Evolutionary conservation across 2,329 filamentous ascomycete genomes (phyloP).

Genomic region (Phyllosticta paracitricarpa): DNA sequence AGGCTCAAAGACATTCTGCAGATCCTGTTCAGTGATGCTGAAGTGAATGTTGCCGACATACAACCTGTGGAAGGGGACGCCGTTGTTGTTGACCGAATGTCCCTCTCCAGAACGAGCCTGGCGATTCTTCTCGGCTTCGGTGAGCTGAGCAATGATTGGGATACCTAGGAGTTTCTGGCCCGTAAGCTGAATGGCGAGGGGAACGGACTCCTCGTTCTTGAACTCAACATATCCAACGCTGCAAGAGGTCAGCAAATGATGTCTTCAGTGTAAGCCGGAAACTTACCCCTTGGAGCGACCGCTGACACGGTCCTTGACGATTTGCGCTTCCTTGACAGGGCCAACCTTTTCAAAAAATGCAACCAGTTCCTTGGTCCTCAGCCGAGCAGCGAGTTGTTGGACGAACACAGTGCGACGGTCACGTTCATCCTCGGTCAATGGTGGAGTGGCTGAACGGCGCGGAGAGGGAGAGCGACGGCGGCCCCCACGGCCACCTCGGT

Average conservation of each 20-base stretch:
- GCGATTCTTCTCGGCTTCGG: slow-evolving; percentile 98
- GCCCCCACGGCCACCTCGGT: slow-evolving; percentile 39
- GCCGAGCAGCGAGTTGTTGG: slow-evolving; percentile 89
- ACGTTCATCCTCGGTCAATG: slow-evolving; percentile 80
- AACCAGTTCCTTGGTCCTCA: slow-evolving; percentile 86
- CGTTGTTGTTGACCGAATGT: slow-evolving; percentile 57
- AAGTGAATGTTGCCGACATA: slow-evolving; percentile 99
- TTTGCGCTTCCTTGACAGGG: slow-evolving; percentile 92
- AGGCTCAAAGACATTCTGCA: slow-evolving; percentile 93
- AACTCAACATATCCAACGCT: slow-evolving; percentile 99
- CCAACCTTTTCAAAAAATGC: slow-evolving; percentile 94
- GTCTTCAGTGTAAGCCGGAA: not conserved
- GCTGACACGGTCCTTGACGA: slow-evolving; percentile 95
- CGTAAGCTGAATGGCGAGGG: slow-evolving; percentile 91
- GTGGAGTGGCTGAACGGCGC: slow-evolving; percentile 42
- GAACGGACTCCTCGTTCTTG: slow-evolving; percentile 87
- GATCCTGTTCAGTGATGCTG: slow-evolving; percentile 92
- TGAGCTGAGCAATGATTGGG: slow-evolving; percentile 95
- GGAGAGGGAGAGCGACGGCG: slow-evolving; percentile 37
- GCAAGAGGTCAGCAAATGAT: slow-evolving; percentile 27
- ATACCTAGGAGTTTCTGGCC: slow-evolving; percentile 98
- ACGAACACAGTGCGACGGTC: slow-evolving; percentile 97
- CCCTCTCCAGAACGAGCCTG: slow-evolving; percentile 77
- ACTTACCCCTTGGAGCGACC: slow-evolving; percentile 92
- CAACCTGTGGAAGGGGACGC: slow-evolving; percentile 90